Conservation (phyloP, 2,329 filamentous ascomycete species). For the Claviceps lovelessii region DNA sequence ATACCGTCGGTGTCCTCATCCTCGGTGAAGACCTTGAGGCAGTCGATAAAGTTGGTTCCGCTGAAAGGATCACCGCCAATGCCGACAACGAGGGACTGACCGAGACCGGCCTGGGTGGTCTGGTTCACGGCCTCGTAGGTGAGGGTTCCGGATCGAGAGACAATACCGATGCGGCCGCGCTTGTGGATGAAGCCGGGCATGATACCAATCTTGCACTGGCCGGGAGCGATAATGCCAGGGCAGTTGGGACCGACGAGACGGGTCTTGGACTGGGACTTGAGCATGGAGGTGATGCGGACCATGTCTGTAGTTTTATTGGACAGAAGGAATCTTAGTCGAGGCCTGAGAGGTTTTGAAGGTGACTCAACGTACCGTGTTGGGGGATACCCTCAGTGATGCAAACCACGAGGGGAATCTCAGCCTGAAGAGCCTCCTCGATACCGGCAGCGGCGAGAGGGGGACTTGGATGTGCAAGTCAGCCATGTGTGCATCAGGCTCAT, state of each 20-base stretch:
- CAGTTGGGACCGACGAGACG: slow-evolving; percentile 95
- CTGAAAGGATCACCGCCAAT: slow-evolving; percentile 98
- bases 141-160: slow-evolving; percentile 92
- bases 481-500: background rate
- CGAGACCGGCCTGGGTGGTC: slow-evolving; percentile 90
- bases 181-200: slow-evolving; percentile 99
- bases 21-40: slow-evolving; percentile 89
- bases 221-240: slow-evolving; percentile 86
- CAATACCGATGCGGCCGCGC: slow-evolving; percentile 95
- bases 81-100: slow-evolving; percentile 94
- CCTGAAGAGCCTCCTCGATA: slow-evolving; percentile 91
- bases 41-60: slow-evolving; percentile 99
- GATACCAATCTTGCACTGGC: slow-evolving; percentile 99
- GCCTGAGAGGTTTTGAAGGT: background rate
- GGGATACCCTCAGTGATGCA: slow-evolving; percentile 98
- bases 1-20: slow-evolving; percentile 96
- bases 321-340: slow-evolving; percentile 2
- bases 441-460: slow-evolving; percentile 82
- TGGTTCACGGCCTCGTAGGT: slow-evolving; percentile 99
- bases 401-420: slow-evolving; percentile 88
- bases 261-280: slow-evolving; percentile 96
- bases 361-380: slow-evolving; percentile 61
- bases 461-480: slow-evolving; percentile 35
- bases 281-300: slow-evolving; percentile 95
- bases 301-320: slow-evolving; percentile 49